Percentiles rank a stretch among this genome's conserved stretches.
These are phyloP conservation scores for Articulospora tetracladia DNA, from an alignment of 495 filamentous ascomycete species.

Conservation along the genomic window DNA sequence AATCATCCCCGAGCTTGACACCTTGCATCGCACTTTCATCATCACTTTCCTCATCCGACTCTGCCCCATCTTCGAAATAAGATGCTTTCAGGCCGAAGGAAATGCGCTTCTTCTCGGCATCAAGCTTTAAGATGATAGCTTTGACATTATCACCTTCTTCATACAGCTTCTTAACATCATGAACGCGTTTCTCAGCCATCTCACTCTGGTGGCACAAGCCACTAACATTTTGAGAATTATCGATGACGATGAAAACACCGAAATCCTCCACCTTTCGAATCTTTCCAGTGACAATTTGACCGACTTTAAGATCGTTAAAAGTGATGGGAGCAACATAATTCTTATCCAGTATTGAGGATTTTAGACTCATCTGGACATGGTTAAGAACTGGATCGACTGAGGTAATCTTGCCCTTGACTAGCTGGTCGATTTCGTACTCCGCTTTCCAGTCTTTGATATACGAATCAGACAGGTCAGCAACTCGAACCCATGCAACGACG, in stretches of 20 bases:
- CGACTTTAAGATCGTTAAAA: slow-evolving; percentile 68
- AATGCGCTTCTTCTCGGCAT: slow-evolving; percentile 67
- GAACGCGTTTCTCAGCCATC: slow-evolving; percentile 75
- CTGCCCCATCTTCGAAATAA: slow-evolving; percentile 66
- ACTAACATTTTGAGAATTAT: slow-evolving; percentile 78
- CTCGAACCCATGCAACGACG: slow-evolving; percentile 74
- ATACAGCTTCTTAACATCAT: slow-evolving; percentile 79
- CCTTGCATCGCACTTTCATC: slow-evolving; percentile 40
- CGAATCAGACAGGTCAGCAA: slow-evolving; percentile 84
- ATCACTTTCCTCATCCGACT: slow-evolving; percentile 52
- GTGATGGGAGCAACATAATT: slow-evolving; percentile 66
- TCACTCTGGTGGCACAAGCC: slow-evolving; percentile 89
- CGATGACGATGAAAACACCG: slow-evolving; percentile 88
- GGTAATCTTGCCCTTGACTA: slow-evolving; percentile 83
- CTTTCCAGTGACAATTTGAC: slow-evolving; percentile 81
- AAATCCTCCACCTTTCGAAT: slow-evolving; percentile 91
- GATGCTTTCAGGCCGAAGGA: slow-evolving; percentile 90
- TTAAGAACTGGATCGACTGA: slow-evolving; percentile 57
- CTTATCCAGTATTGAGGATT: slow-evolving; percentile 75
- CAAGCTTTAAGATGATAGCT: slow-evolving; percentile 78
- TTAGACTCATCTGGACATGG: slow-evolving; percentile 81
- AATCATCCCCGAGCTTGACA: slow-evolving; percentile 47
- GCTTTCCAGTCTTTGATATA: slow-evolving; percentile 96
- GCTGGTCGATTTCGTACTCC: slow-evolving; percentile 77
- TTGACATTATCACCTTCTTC: slow-evolving; percentile 87